phyloP scores from a whole-genome alignment of 2,329 filamentous ascomycete species.

The Verticillium tricorpus region DNA sequence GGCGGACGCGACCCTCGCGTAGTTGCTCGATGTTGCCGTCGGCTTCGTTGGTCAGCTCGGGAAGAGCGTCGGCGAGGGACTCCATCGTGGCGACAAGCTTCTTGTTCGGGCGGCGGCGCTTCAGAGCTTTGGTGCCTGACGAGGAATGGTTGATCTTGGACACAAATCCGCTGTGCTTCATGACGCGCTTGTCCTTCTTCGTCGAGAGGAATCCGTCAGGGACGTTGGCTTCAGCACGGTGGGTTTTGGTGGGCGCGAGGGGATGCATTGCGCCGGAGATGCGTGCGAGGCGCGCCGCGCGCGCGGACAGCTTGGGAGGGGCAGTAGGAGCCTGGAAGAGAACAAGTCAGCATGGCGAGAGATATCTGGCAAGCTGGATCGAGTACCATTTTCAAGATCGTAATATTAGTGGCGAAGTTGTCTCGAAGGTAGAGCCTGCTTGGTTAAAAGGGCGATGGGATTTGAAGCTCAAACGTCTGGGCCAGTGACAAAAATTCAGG shows the following conservation, averaged over 20 bases:
- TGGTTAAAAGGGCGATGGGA: not conserved
- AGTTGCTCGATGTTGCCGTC: conserved; percentile 37
- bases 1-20: conserved; percentile 59
- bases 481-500: conserved; percentile 2
- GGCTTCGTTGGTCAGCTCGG: conserved; percentile 50
- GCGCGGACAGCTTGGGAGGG: conserved; percentile 52
- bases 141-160: conserved; percentile 65
- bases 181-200: conserved; percentile 79
- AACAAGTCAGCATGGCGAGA: not conserved
- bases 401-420: no score
- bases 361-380: not conserved
- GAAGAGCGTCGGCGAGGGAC: conserved; percentile 75
- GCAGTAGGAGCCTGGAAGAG: conserved; percentile 19
- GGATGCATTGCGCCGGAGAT: conserved; percentile 44
- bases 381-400: not conserved
- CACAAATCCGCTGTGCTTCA: conserved; percentile 78
- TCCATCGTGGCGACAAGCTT: conserved; percentile 75
- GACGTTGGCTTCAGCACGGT: conserved; percentile 45
- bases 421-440: not conserved
- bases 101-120: conserved; percentile 65
- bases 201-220: conserved; percentile 59
- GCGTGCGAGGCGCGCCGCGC: conserved; percentile 49
- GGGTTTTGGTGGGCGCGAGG: conserved; percentile 46
- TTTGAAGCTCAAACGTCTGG: not conserved
- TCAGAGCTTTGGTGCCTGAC: conserved; percentile 45